Conservation (phyloP, 345 rosid genomes). For the Acer campestre region DNA sequence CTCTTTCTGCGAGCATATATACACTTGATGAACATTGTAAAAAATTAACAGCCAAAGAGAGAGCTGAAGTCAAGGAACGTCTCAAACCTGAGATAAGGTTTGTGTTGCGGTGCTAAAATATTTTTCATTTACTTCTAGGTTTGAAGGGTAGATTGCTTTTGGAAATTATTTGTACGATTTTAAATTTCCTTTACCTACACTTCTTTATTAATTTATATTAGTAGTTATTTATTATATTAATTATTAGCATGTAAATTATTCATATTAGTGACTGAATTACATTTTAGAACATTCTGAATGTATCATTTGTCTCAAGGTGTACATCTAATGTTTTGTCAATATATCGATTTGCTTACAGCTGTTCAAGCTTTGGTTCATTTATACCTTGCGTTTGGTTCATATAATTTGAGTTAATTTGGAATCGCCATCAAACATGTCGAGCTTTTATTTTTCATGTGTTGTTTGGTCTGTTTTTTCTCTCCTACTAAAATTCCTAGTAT, state of each 20-base stretch:
- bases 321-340: neutral
- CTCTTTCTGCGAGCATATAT: constrained; percentile 71
- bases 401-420: neutral
- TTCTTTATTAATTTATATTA: neutral
- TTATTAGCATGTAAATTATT: neutral
- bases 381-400: neutral
- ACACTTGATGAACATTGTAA: constrained; percentile 65
- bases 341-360: neutral
- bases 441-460: neutral
- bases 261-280: neutral
- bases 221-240: neutral
- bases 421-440: neutral
- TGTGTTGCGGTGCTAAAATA: constrained; percentile 28
- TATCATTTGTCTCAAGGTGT: neutral
- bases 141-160: neutral
- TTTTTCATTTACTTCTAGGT: neutral
- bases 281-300: neutral
- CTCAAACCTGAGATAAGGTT: constrained; percentile 78
- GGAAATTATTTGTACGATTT: neutral
- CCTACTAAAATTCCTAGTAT: neutral
- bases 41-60: constrained; percentile 47
- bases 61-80: constrained; percentile 47
- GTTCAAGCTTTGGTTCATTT: neutral
- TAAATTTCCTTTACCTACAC: neutral
- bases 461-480: neutral